Evolutionary conservation across 441 rosid genomes (phyloP).

Genomic region (Geranium incanum): DNA sequence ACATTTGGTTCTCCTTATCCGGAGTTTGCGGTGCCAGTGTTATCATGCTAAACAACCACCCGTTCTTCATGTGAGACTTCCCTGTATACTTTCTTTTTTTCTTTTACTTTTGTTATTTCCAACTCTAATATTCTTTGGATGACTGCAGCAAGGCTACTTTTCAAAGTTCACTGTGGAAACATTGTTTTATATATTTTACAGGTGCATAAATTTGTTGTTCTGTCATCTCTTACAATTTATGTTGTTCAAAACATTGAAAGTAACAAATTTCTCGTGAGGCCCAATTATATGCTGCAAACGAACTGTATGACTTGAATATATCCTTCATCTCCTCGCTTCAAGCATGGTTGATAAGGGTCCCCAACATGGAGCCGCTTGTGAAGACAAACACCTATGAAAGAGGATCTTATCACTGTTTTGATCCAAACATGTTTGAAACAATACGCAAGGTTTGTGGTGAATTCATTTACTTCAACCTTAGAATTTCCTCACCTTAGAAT

Average conservation of each 20-base stretch:
- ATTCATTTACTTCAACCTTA: not conserved
- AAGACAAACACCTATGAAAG: conserved; percentile 74
- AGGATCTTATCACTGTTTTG: conserved; percentile 85
- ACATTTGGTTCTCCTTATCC: conserved; percentile 92
- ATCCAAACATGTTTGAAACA: conserved; percentile 63
- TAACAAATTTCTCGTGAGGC: conserved; percentile 37
- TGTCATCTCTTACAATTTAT: not conserved
- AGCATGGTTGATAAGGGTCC: conserved; percentile 65
- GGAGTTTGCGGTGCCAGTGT: conserved; percentile 83
- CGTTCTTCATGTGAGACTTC: conserved; percentile 52
- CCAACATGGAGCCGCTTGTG: conserved; percentile 73
- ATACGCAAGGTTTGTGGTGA: conserved; percentile 53
- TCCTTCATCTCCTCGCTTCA: conserved; percentile 25
- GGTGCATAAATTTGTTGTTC: conserved; percentile 36
- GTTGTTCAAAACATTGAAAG: not conserved
- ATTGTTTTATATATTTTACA: conserved; percentile 83
- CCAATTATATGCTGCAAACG: conserved; percentile 81
- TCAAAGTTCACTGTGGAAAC: conserved; percentile 63
- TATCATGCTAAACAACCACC: conserved; percentile 73
- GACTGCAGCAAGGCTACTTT: conserved; percentile 79
- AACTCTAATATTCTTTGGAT: conserved; percentile 14
- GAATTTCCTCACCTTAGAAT: not conserved
- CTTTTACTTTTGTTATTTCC: conserved; percentile 5
- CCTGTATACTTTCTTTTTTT: conserved; percentile 12
- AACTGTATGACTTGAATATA: conserved; percentile 60